Evolutionary conservation across 164 flowering plant genomes (phyloP).

Genomic region (Berberis vulgaris): DNA sequence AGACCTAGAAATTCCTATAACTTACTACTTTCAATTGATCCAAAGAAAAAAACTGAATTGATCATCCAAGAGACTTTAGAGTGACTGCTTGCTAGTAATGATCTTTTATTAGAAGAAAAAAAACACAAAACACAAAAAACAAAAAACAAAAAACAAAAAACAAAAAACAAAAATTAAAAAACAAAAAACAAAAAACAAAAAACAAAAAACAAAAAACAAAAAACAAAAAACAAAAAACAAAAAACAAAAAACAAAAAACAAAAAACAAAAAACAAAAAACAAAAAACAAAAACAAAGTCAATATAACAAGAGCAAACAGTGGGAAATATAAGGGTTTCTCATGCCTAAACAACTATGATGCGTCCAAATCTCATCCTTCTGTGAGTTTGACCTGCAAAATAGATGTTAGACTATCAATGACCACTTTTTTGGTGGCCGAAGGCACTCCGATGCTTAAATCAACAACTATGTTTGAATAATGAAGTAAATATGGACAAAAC

Average conservation of each 20-base stretch:
- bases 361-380: too few species aligned
- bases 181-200: neutral
- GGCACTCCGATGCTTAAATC: too few species aligned
- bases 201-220: neutral
- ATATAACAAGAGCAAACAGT: neutral
- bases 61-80: too few species aligned
- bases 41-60: too few species aligned
- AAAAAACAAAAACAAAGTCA: neutral
- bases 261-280: too few species aligned
- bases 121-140: neutral
- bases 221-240: neutral
- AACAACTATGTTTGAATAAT: too few species aligned
- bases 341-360: slow-evolving; percentile 40
- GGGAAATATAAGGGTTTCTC: neutral
- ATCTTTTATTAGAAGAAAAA: neutral
- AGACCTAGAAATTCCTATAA: too few species aligned
- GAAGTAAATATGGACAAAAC: too few species aligned
- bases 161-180: neutral
- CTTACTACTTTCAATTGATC: too few species aligned
- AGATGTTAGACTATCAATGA: too few species aligned
- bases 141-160: neutral
- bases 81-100: neutral
- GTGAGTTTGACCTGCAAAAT: too few species aligned
- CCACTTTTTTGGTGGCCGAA: too few species aligned
- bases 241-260: neutral